Base-by-base conservation (phyloP, 768 basidiomycete species). In the Boletus huronensis region DNA sequence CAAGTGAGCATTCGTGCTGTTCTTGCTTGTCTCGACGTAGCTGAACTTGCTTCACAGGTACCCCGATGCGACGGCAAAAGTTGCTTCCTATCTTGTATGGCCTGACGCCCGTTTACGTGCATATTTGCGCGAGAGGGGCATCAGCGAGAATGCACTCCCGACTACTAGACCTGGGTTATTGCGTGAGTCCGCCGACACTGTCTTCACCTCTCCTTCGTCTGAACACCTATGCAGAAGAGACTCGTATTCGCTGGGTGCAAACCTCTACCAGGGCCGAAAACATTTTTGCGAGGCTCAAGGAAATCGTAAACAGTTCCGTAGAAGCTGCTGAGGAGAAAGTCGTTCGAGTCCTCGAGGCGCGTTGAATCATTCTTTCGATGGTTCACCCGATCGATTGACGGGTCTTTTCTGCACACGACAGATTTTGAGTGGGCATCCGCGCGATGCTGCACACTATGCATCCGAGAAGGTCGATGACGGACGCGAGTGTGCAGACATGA, bases 71-170 rank as follows among this genome's bases (percentile, higher is more conserved):
- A 65, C 67, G n/a, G 48, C 61, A 6, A 72, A 74, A 34, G 77
- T 79, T 1, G 77, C 84, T 3, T 74, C 82, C 3, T 97, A 96
- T 72, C 75, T 95, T 47, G 79, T 81, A 10, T 98, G 96, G 96
- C 90, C 92, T 13, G 95, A 98, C 64, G 90, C 94, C 3, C 82
- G 95, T 31, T 83, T 98, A 26, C 86, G 94, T 43, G 93, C 89
- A 2, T 97, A 90, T 72, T 80, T 98, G 19, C 81, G 93, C 41
- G 83, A 89, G 64, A 80, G 82, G 58, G 88, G 87, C 46, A 64
- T 96, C 28, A 75, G 79, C 57, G 92, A 95, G 61, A 77, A 77
- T n/a, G 74, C 77, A 46, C 75, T 90, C 39, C 85, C 88, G 1
- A 80, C 77, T 1, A 68, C 64, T 3, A 82, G 93, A 34, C 83